Conservation (phyloP, 495 filamentous ascomycete genomes). For the Staphylotrichum longicolle region DNA sequence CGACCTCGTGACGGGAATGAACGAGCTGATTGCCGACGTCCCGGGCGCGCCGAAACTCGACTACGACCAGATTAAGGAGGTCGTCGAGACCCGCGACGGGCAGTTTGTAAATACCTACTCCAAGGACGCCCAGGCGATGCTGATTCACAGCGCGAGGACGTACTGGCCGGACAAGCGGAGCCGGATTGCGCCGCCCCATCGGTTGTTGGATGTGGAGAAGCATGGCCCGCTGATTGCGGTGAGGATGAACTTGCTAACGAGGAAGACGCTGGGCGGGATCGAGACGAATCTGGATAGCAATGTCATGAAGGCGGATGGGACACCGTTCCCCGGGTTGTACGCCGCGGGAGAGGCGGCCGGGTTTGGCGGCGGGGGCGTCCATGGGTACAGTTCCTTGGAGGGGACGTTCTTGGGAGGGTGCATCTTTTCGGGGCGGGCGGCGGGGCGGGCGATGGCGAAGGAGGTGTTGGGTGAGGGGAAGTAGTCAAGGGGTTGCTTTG, state of each 20-base stretch:
- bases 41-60: slow-evolving; percentile 40
- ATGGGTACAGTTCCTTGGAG: slow-evolving; percentile 52
- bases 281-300: slow-evolving; percentile 52
- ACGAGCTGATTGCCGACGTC: slow-evolving; percentile 39
- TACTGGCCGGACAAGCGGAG: slow-evolving; percentile 48
- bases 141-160: slow-evolving; percentile 48
- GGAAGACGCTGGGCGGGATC: slow-evolving; percentile 53
- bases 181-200: slow-evolving; percentile 46
- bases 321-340: slow-evolving; percentile 47
- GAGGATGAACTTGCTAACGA: slow-evolving; percentile 50
- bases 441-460: slow-evolving; percentile 44
- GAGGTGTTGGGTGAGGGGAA: slow-evolving; percentile 28
- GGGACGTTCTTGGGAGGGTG: slow-evolving; percentile 50
- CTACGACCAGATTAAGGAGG: slow-evolving; percentile 35
- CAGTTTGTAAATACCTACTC: slow-evolving; percentile 49
- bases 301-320: slow-evolving; percentile 45
- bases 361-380: slow-evolving; percentile 54
- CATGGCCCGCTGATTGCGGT: slow-evolving; percentile 52
- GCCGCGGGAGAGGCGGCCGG: slow-evolving; percentile 54
- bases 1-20: slow-evolving; percentile 49
- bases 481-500: not conserved
- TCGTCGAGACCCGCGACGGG: slow-evolving; percentile 46
- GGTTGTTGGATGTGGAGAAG: slow-evolving; percentile 43
- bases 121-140: slow-evolving; percentile 54
- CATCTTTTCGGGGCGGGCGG: slow-evolving; percentile 51